Percentiles rank a stretch among this genome's conserved stretches.
Evolutionary conservation across 805 yeast genomes (phyloP).

Genomic region (Metschnikowia reukaufii): DNA sequence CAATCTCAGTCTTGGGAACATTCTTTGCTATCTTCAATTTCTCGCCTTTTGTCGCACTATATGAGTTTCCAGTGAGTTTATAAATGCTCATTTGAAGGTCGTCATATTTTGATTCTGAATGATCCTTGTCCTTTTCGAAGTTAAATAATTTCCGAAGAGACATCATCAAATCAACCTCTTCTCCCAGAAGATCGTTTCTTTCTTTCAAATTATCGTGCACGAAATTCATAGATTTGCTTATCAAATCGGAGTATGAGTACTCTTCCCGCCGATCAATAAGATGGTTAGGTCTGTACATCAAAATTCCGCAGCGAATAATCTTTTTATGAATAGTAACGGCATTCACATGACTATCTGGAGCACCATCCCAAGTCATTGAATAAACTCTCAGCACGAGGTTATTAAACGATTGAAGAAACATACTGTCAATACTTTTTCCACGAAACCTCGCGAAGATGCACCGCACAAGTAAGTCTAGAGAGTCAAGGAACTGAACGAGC

Average conservation of each 20-base stretch:
- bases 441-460: constrained; percentile 22
- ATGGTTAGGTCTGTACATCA: constrained; percentile 28
- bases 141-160: constrained; percentile 20
- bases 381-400: constrained; percentile 27
- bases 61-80: not conserved
- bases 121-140: constrained; percentile 5
- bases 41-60: not conserved
- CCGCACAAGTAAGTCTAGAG: constrained; percentile 27
- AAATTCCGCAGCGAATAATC: constrained; percentile 30
- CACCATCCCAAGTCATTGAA: constrained; percentile 28
- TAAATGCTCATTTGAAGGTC: constrained; percentile 8
- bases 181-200: constrained; percentile 13
- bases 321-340: constrained; percentile 25
- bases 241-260: constrained; percentile 18
- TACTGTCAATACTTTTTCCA: constrained; percentile 12
- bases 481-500: constrained; percentile 22
- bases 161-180: constrained; percentile 23
- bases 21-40: too few relatives aligned
- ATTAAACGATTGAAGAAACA: constrained; percentile 26
- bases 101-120: constrained; percentile 2
- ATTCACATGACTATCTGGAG: constrained; percentile 15
- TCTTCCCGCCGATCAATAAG: constrained; percentile 23
- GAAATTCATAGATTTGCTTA: constrained; percentile 24
- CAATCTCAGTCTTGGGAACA: too few relatives aligned
- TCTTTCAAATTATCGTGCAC: constrained; percentile 25